A percentile compares a stretch with the other conserved stretches of the same genome.
These are phyloP conservation scores for Peronospora tabacina DNA, from an alignment of 352 stramenopile genomes.

Conservation along the genomic window DNA sequence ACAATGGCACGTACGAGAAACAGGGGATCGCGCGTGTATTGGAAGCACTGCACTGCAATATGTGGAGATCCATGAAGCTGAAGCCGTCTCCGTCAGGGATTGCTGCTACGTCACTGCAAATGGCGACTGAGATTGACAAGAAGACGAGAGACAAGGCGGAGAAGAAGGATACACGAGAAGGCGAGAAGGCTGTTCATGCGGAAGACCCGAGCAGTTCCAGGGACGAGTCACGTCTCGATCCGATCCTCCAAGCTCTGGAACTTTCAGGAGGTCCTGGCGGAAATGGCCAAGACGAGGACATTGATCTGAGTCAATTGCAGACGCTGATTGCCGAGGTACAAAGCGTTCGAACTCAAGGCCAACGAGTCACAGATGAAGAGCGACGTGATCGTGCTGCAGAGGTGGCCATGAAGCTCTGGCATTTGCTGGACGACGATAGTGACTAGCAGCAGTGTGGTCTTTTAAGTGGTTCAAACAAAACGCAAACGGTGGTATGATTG, in stretches of 20 bases:
- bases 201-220: slow-evolving; percentile 1
- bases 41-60: slow-evolving; percentile 69
- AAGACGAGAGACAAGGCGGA: slow-evolving; percentile 4
- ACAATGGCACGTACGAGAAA: slow-evolving; percentile 32
- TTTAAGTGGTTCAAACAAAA: slow-evolving; percentile 28
- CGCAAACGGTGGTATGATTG: slow-evolving; percentile 13
- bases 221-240: slow-evolving; percentile 37
- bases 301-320: slow-evolving; percentile 56
- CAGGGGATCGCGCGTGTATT: slow-evolving; percentile 57
- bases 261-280: slow-evolving; percentile 21
- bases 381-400: slow-evolving; percentile 57
- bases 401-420: slow-evolving; percentile 75
- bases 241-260: slow-evolving; percentile 41
- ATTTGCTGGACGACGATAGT: slow-evolving; percentile 44
- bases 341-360: slow-evolving; percentile 48
- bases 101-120: background rate
- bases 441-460: slow-evolving; percentile 15
- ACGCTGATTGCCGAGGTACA: slow-evolving; percentile 57
- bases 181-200: slow-evolving; percentile 4
- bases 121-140: background rate
- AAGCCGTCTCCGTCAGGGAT: slow-evolving; percentile 6
- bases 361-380: slow-evolving; percentile 49
- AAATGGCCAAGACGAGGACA: slow-evolving; percentile 10
- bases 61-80: slow-evolving; percentile 75
- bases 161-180: background rate